Percentiles rank a stretch among this genome's conserved stretches.
Conservation (phyloP, 805 yeast species). For the Tetrapisispora phaffii region DNA sequence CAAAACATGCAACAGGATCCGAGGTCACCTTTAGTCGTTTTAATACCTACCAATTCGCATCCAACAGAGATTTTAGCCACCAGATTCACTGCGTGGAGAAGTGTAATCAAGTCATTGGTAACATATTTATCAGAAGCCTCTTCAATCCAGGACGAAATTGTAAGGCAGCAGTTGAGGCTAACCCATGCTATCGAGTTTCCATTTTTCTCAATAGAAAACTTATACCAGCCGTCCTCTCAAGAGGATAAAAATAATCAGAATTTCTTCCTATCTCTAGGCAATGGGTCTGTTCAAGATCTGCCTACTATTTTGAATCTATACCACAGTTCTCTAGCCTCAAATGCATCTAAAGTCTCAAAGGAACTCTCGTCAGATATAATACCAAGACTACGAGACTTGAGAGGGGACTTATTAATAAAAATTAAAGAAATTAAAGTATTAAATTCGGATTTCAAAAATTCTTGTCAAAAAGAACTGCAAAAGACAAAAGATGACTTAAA, state of each 20-base stretch:
- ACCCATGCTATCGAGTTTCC: conserved; percentile 62
- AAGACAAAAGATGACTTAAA: conserved; percentile 50
- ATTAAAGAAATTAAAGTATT: conserved; percentile 79
- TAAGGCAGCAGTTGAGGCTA: conserved; percentile 71
- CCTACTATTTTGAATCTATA: conserved; percentile 61
- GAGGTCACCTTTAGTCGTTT: conserved; percentile 39
- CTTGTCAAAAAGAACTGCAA: conserved; percentile 57
- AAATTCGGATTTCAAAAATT: conserved; percentile 75
- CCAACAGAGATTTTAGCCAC: conserved; percentile 85
- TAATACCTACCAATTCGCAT: conserved; percentile 50
- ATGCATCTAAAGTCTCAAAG: conserved; percentile 49
- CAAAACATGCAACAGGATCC: conserved; percentile 29
- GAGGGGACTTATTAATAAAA: conserved; percentile 70
- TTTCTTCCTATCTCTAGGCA: conserved; percentile 69
- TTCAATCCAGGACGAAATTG: conserved; percentile 78
- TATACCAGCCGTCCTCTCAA: conserved; percentile 19
- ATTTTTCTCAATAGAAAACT: conserved; percentile 24
- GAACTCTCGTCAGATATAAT: conserved; percentile 53
- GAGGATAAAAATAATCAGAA: conserved; percentile 25
- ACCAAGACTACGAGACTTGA: conserved; percentile 58
- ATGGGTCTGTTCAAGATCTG: conserved; percentile 73
- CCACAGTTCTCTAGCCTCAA: conserved; percentile 50
- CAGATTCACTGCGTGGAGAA: conserved; percentile 81
- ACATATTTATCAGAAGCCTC: conserved; percentile 72
- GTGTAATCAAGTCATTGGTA: conserved; percentile 62